A percentile compares a stretch with the other conserved stretches of the same genome.
Evolutionary conservation across 2,329 filamentous ascomycete genomes (phyloP).

Genomic region (Phaeosphaeriaceae sp.): DNA sequence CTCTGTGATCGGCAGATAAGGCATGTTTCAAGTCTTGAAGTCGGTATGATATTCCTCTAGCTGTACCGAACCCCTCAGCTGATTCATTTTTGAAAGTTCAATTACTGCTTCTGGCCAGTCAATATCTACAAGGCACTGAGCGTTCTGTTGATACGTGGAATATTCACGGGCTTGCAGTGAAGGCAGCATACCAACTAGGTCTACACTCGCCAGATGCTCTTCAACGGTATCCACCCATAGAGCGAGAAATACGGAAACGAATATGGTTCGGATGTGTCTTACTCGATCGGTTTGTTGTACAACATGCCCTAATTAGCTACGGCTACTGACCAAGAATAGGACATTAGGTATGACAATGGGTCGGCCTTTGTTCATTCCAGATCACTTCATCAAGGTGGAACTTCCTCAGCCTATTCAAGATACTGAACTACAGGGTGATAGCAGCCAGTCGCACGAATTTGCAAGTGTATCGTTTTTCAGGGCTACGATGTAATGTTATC

Average conservation of each 20-base stretch:
- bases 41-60: slow-evolving; percentile 35
- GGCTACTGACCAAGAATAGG: slow-evolving; percentile 24
- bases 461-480: slow-evolving; percentile 39
- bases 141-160: slow-evolving; percentile 62
- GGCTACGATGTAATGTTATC: slow-evolving; percentile 40
- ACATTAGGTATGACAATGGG: slow-evolving; percentile 61
- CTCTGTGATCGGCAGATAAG: slow-evolving; percentile 54
- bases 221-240: slow-evolving; percentile 46
- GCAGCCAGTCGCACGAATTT: background rate
- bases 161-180: slow-evolving; percentile 60
- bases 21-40: slow-evolving; percentile 54
- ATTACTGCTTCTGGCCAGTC: slow-evolving; percentile 51
- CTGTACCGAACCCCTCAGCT: background rate
- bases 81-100: slow-evolving; percentile 8
- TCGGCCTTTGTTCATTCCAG: slow-evolving; percentile 55
- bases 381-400: slow-evolving; percentile 52
- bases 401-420: slow-evolving; percentile 32
- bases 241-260: slow-evolving; percentile 57
- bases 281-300: slow-evolving; percentile 50
- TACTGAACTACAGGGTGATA: background rate
- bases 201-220: slow-evolving; percentile 55
- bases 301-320: background rate
- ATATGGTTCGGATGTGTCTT: slow-evolving; percentile 60
- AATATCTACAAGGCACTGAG: slow-evolving; percentile 62
- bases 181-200: slow-evolving; percentile 59